Evolutionary conservation across 2,329 filamentous ascomycete species (phyloP).

Genomic region (Fusarium sp.): DNA sequence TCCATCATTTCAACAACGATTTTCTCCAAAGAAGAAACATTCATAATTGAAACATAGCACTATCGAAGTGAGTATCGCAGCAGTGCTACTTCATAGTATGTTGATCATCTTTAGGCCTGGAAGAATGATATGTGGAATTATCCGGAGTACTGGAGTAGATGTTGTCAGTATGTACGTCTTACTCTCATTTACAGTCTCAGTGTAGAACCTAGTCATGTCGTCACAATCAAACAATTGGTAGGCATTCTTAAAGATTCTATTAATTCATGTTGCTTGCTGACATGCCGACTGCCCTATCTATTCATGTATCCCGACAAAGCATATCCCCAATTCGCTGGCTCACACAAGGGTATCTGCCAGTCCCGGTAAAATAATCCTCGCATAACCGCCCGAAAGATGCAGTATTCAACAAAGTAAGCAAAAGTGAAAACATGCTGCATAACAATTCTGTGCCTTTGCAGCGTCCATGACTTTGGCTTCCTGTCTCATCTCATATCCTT

Average conservation of each 20-base stretch:
- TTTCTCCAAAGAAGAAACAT: not conserved
- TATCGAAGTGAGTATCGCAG: too few species aligned
- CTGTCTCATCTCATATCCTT: constrained; percentile 37
- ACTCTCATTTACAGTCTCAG: too few species aligned
- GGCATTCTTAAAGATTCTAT: constrained; percentile 32
- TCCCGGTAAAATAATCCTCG: constrained; percentile 36
- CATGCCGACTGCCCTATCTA: constrained; percentile 30
- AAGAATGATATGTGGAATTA: too few species aligned
- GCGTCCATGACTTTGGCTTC: constrained; percentile 29
- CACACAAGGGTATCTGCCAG: constrained; percentile 41
- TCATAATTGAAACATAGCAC: too few species aligned
- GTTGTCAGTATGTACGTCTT: too few species aligned
- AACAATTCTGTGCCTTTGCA: constrained; percentile 27
- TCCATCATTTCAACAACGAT: not conserved
- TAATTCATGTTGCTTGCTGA: constrained; percentile 32
- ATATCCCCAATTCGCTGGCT: constrained; percentile 23
- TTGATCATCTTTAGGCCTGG: too few species aligned
- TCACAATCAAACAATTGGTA: not conserved
- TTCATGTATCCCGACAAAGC: constrained; percentile 24
- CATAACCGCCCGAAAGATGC: constrained; percentile 37
- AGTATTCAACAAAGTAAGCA: constrained; percentile 33
- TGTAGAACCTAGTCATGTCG: too few species aligned
- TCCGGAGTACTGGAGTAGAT: too few species aligned
- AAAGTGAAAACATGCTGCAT: constrained; percentile 28
- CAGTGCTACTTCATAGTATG: too few species aligned